A percentile compares a stretch with the other conserved stretches of the same genome.
Conservation (phyloP, 2,329 filamentous ascomycete species). For the Talaromyces marneffei region DNA sequence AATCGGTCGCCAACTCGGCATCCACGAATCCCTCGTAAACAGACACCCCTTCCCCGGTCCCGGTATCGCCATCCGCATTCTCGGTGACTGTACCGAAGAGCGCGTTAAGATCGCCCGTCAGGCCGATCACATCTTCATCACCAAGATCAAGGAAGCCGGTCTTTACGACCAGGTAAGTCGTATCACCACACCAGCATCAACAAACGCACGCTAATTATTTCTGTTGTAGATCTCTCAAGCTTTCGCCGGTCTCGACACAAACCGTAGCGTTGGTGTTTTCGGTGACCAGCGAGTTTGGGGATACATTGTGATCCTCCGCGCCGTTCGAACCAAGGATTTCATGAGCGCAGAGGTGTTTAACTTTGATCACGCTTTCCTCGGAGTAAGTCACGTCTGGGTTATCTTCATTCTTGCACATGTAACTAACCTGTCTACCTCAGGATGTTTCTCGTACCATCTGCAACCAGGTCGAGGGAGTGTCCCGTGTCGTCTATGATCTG, state of each 20-base stretch:
- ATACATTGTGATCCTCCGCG: slow-evolving; percentile 55
- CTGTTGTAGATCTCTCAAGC: slow-evolving; percentile 57
- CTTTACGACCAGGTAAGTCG: slow-evolving; percentile 31
- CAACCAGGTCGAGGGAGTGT: slow-evolving; percentile 69
- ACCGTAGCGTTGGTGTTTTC: slow-evolving; percentile 15
- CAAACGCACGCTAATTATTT: neutral
- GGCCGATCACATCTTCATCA: slow-evolving; percentile 39
- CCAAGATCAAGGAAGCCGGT: slow-evolving; percentile 40
- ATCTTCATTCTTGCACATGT: neutral
- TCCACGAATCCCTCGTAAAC: slow-evolving; percentile 69
- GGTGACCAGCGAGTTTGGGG: slow-evolving; percentile 63
- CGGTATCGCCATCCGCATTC: slow-evolving; percentile 52
- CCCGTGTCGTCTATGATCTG: slow-evolving; percentile 63
- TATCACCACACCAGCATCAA: neutral
- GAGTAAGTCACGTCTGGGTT: neutral
- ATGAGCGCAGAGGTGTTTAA: slow-evolving; percentile 68
- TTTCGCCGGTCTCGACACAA: slow-evolving; percentile 60
- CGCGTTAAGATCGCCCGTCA: slow-evolving; percentile 62
- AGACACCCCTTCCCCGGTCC: slow-evolving; percentile 63
- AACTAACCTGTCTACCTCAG: slow-evolving; percentile 40
- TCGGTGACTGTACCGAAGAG: slow-evolving; percentile 78
- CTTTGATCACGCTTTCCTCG: slow-evolving; percentile 58
- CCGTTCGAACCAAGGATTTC: slow-evolving; percentile 58
- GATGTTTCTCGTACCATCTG: slow-evolving; percentile 63
- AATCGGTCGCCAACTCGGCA: slow-evolving; percentile 63